Percentiles rank a stretch among this genome's conserved stretches.
phyloP scores from a whole-genome alignment of 2,329 filamentous ascomycete species.

The Ascosphaera acerosa region DNA sequence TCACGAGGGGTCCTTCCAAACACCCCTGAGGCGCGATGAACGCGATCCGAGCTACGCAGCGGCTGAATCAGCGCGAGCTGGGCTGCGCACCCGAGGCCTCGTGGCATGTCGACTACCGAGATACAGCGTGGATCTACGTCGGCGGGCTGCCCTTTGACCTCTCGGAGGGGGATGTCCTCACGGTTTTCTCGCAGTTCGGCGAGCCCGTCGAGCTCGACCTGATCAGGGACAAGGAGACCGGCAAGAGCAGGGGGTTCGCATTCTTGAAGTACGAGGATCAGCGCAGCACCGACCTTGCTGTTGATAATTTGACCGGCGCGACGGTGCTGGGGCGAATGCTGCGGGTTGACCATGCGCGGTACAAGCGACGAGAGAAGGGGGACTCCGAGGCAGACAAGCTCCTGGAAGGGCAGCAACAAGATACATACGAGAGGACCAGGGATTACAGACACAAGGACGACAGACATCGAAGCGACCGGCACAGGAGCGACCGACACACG shows the following conservation, averaged over 20 bases:
- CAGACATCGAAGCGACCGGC: too few species aligned
- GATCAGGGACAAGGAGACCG: slow-evolving; percentile 81
- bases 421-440: too few species aligned
- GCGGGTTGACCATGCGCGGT: slow-evolving; percentile 76
- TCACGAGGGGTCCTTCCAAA: too few species aligned
- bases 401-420: too few species aligned
- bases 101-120: slow-evolving; percentile 93
- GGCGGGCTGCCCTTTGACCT: slow-evolving; percentile 81
- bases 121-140: slow-evolving; percentile 91
- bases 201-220: slow-evolving; percentile 87
- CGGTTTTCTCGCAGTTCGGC: slow-evolving; percentile 91
- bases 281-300: slow-evolving; percentile 78
- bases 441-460: too few species aligned
- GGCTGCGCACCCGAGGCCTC: slow-evolving; percentile 57
- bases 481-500: too few species aligned
- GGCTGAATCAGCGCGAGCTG: slow-evolving; percentile 83
- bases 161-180: slow-evolving; percentile 83
- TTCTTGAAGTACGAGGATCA: slow-evolving; percentile 98
- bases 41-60: slow-evolving; percentile 72
- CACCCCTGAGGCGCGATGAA: slow-evolving; percentile 42
- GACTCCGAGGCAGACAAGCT: too few species aligned
- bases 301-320: slow-evolving; percentile 82
- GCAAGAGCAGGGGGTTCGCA: slow-evolving; percentile 80
- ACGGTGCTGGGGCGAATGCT: slow-evolving; percentile 57
- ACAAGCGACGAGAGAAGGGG: slow-evolving; percentile 60